These are phyloP conservation scores for Skeletonema marinoi DNA, from an alignment of 108 stramenopile species.

Conservation along the genomic window DNA sequence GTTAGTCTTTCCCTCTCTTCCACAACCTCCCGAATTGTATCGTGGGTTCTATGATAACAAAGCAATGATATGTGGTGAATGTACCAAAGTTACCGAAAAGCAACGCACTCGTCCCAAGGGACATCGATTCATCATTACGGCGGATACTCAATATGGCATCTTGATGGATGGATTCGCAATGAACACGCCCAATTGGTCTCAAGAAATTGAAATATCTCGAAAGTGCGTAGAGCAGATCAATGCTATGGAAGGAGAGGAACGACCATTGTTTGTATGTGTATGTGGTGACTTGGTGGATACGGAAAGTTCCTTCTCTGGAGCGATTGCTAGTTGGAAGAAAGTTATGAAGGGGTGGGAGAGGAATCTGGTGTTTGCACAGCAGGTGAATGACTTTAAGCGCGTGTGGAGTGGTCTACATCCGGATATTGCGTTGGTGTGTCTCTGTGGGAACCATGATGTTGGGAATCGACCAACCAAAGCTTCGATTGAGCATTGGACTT, in stretches of 20 bases:
- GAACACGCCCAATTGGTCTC: conserved; percentile 21
- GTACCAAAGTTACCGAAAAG: conserved; percentile 14
- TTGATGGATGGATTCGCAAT: conserved; percentile 40
- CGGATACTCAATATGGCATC: conserved; percentile 37
- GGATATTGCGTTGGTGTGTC: conserved; percentile 49
- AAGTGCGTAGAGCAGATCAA: conserved; percentile 31
- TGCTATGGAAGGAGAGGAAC: conserved; percentile 24
- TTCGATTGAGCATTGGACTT: conserved; percentile 35
- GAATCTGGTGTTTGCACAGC: conserved; percentile 26
- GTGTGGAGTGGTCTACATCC: conserved; percentile 31
- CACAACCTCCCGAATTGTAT: conserved; percentile 16
- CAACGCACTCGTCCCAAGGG: conserved; percentile 22
- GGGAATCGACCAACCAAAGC: conserved; percentile 37
- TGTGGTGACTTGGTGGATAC: conserved; percentile 44
- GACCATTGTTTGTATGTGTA: conserved; percentile 29
- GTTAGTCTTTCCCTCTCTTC: conserved; percentile 12
- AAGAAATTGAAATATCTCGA: conserved; percentile 34
- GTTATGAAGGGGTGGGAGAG: conserved; percentile 30
- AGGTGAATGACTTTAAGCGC: conserved; percentile 36
- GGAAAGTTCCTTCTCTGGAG: conserved; percentile 24
- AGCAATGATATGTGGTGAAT: conserved; percentile 11
- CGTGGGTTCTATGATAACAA: not conserved
- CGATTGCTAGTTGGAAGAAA: conserved; percentile 34
- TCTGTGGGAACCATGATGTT: conserved; percentile 57
- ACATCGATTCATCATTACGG: conserved; percentile 36